These are phyloP conservation scores for Barnettozyma populi DNA, from an alignment of 805 yeast genomes.

Conservation along the genomic window DNA sequence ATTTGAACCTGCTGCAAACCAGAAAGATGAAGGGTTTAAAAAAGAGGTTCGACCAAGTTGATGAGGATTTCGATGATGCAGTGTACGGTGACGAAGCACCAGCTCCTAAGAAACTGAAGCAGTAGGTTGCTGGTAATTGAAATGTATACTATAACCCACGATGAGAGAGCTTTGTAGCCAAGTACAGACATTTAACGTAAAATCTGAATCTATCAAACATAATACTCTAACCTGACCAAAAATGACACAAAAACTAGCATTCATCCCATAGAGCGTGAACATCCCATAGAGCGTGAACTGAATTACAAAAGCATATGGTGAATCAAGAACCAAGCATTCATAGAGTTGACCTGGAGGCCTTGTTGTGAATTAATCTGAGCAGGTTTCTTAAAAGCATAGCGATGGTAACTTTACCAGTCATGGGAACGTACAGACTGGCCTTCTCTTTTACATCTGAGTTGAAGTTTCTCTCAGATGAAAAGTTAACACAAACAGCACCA, in stretches of 20 bases:
- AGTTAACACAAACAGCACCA: constrained; percentile 89
- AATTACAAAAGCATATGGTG: neutral
- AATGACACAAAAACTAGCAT: neutral
- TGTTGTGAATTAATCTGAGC: constrained; percentile 74
- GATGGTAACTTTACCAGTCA: constrained; percentile 94
- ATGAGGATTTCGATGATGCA: constrained; percentile 47
- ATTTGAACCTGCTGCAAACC: constrained; percentile 82
- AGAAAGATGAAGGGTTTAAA: constrained; percentile 98
- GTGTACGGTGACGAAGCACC: constrained; percentile 37
- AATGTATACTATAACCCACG: constrained; percentile 4
- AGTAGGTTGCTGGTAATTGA: neutral
- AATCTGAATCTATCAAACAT: neutral
- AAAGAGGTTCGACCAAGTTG: constrained; percentile 70
- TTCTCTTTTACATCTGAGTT: constrained; percentile 72
- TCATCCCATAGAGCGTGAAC: neutral
- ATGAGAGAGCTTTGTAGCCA: neutral
- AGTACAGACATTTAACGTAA: neutral
- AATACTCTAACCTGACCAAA: neutral
- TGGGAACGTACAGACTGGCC: constrained; percentile 91
- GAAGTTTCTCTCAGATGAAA: constrained; percentile 86
- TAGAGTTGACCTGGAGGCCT: constrained; percentile 13
- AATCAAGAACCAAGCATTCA: neutral
- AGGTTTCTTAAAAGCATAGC: constrained; percentile 90
- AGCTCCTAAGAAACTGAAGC: constrained; percentile 27
- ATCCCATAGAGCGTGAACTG: neutral